Evolutionary conservation across 2,329 filamentous ascomycete genomes (phyloP), one percentile per base, ranked within the genome.

Genomic region (Akanthomyces uredinophilus): DNA sequence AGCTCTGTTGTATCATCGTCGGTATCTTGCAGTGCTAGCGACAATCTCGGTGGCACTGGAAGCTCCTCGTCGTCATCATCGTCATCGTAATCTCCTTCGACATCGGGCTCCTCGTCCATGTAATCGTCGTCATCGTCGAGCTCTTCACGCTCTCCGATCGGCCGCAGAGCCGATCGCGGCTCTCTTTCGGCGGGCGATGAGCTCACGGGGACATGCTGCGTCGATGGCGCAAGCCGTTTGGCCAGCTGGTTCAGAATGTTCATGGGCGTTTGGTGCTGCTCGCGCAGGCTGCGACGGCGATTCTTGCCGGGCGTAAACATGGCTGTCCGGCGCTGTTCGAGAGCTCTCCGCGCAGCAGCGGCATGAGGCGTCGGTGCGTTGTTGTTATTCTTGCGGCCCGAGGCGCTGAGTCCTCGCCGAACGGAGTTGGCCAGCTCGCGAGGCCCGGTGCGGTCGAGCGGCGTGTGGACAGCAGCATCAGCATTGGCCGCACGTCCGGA

Each of bases 241-340:
- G 83, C 82, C 29, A 89, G 77, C 62, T 80, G 78, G 57, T 83
- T 79, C 51, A 87, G 69, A 24, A 81, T 69, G 63, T 81, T 80
- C 67, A 81, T 77, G 2, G 84, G 82, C 5, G 83, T 83, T 69
- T 86, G 83, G 64, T 83, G 76, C 67, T 82, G 79, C 64, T 81
- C 80, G 66, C 81, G 80, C 56, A 82, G 69, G 68, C 85, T 87
- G 66, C 80, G 80, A n/a, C 86, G 78, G 22, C 82, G 79, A 59
- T 80, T 80, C 65, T 81, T 81, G 20, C 83, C 84, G 0, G 86
- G 86, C 0, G 86, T 88, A 64, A 86, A 80, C 53, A 85, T 76
- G 52, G 83, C 83, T 3, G 82, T 81, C 47, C 86, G 81, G 5
- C 85, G 83, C 65, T 82, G 79, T 66, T 87, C 80, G 58, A 87